Evolutionary conservation across 169 alveolate species (phyloP).

Genomic region (Eimeria necatrix): DNA sequence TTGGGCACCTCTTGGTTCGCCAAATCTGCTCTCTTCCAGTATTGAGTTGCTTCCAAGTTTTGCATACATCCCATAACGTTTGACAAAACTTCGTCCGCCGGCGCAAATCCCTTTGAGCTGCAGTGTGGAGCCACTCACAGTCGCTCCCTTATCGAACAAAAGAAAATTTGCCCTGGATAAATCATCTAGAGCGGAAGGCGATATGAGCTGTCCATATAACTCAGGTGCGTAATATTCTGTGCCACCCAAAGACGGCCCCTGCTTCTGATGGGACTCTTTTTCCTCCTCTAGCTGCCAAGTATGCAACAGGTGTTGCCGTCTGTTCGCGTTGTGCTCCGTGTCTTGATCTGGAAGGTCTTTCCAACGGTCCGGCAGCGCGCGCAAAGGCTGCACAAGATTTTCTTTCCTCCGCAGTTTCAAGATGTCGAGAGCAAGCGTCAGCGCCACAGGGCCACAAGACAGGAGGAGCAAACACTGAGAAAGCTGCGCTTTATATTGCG

Average conservation of each 20-base stretch:
- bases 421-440: slow-evolving; percentile 43
- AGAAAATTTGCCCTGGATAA: slow-evolving; percentile 47
- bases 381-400: slow-evolving; percentile 22
- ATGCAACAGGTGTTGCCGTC: not conserved
- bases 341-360: not conserved
- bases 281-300: not conserved
- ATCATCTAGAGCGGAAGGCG: slow-evolving; percentile 62
- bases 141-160: slow-evolving; percentile 48
- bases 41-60: not conserved
- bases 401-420: slow-evolving; percentile 57
- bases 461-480: slow-evolving; percentile 32
- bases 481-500: slow-evolving; percentile 5
- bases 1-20: not conserved
- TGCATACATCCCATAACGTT: not conserved
- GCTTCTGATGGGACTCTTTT: not conserved
- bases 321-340: not conserved
- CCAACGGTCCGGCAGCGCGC: not conserved
- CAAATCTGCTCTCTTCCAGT: not conserved
- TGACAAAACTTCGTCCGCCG: slow-evolving; percentile 10
- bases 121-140: slow-evolving; percentile 41
- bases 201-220: slow-evolving; percentile 56
- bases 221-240: not conserved
- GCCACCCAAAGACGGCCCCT: not conserved
- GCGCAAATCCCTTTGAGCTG: slow-evolving; percentile 58
- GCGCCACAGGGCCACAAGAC: slow-evolving; percentile 67